Evolutionary conservation across 345 rosid genomes (phyloP).

Genomic region (Eutrema heterophyllum): DNA sequence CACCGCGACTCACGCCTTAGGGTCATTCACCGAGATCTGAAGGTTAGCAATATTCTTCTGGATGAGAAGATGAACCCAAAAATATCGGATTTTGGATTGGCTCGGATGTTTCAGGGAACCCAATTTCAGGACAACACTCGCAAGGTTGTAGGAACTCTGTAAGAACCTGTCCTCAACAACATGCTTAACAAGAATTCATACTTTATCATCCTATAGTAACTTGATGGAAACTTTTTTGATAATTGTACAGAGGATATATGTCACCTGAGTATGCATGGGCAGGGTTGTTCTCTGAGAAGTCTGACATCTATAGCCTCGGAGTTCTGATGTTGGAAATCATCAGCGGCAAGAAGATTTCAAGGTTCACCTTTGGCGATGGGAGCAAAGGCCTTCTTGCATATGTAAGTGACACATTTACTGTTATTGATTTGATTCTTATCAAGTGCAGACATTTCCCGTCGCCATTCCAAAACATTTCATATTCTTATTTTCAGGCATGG

Average conservation of each 20-base stretch:
- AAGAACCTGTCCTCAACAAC: not conserved
- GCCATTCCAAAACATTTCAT: not conserved
- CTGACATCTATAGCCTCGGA: constrained; percentile 47
- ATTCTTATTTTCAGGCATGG: constrained; percentile 13
- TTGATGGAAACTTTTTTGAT: not conserved
- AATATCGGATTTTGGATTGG: constrained; percentile 30
- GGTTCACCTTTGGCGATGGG: constrained; percentile 22
- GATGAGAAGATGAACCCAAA: constrained; percentile 20
- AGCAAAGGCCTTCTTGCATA: constrained; percentile 30
- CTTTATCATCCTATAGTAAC: not conserved
- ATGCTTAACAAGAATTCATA: not conserved
- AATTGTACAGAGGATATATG: constrained; percentile 34
- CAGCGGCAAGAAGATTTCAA: constrained; percentile 15
- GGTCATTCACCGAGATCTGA: constrained; percentile 26
- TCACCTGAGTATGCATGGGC: constrained; percentile 50
- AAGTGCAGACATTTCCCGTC: not conserved
- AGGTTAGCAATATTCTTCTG: constrained; percentile 20
- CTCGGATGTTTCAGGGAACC: constrained; percentile 29
- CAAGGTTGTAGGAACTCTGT: constrained; percentile 30
- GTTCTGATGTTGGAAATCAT: constrained; percentile 39
- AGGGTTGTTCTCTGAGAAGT: constrained; percentile 50
- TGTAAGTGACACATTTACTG: no score
- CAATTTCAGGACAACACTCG: constrained; percentile 28
- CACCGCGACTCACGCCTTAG: constrained; percentile 24
- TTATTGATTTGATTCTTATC: not conserved